Evolutionary conservation across 2,329 filamentous ascomycete species (phyloP), one percentile per base, ranked within the genome.

Genomic region (Pleomassaria siparia): DNA sequence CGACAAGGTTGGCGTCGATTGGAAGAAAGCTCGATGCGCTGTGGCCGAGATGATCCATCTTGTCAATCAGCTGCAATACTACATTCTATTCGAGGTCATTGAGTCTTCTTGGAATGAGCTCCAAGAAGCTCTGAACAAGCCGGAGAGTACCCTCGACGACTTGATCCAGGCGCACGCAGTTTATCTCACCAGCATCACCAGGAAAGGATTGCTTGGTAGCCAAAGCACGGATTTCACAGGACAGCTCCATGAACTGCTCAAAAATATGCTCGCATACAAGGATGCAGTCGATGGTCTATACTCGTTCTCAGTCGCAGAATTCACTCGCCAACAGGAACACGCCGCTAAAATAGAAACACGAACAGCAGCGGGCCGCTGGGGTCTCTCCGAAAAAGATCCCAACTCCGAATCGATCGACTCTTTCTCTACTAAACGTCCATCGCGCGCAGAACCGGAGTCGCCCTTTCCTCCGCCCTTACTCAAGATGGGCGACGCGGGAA

Each of bases 31-130:
- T 4, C 82, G 92, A 47, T 94, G 91, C 49, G 85, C 86, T 15
- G 84, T 97, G 29, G 91, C 92, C 11, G 95, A 99, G 72, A 99
- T 99, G 94, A 89, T 97, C 13, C 95, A 99, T 70, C 97, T 99
- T 65, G 86, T 97, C 63, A 90, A 90, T 54, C 94, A 99, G 72
- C 80, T 99, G 12, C 94, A 99, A 71, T 96, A 97, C 75, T 99
- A 99, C 70, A 96, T 99, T 58, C 80, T 99, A 9, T 99, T 97
- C 64, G 94, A 99, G 71, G 94, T 99, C 58, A 97, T 99, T 59
- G 94, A 99, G 71, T 87, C 89, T 28, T 94, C 89, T 40, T 99
- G 94, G 95, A 88, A 89, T 52, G 87, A 92, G 64, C 80, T 99
- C 2, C 89, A 96, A 70, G 81, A 83, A 22, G 87, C 88, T 25